Percentiles rank a stretch among this genome's conserved stretches.
Conservation (phyloP, 2,329 filamentous ascomycete genomes). For the Xylariaceae sp. region DNA sequence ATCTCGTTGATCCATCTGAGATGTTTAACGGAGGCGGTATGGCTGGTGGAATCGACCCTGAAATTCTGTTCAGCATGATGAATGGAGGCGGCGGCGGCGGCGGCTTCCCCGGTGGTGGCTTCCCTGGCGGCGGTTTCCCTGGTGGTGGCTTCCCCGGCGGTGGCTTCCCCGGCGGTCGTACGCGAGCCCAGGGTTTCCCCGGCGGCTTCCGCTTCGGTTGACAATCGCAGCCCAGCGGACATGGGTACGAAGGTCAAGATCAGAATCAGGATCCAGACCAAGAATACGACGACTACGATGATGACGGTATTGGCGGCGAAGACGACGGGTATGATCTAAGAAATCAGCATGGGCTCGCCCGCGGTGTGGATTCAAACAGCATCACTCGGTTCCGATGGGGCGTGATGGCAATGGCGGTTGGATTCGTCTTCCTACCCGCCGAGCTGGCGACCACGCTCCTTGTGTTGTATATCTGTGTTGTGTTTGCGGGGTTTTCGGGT, state of each 20-base stretch:
- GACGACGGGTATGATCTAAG: conserved; percentile 15
- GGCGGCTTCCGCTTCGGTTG: conserved; percentile 55
- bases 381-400: conserved; percentile 29
- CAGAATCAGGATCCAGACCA: conserved; percentile 27
- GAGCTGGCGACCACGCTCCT: conserved; percentile 29
- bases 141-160: conserved; percentile 40
- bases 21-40: conserved; percentile 63
- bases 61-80: conserved; percentile 82
- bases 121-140: conserved; percentile 41
- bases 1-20: conserved; percentile 80
- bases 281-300: conserved; percentile 32
- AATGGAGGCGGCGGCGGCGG: conserved; percentile 51
- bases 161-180: conserved; percentile 30
- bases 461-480: conserved; percentile 30
- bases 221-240: conserved; percentile 33
- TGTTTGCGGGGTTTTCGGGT: conserved; percentile 28
- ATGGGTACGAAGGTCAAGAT: conserved; percentile 30
- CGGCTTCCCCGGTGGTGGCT: conserved; percentile 42
- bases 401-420: conserved; percentile 25
- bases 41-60: conserved; percentile 64
- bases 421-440: conserved; percentile 30
- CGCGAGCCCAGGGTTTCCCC: conserved; percentile 34
- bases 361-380: conserved; percentile 18
- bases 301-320: conserved; percentile 24
- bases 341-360: conserved; percentile 13